Conservation (phyloP, 1,284 basidiomycete genomes). For the Cystobasidium sp. region DNA sequence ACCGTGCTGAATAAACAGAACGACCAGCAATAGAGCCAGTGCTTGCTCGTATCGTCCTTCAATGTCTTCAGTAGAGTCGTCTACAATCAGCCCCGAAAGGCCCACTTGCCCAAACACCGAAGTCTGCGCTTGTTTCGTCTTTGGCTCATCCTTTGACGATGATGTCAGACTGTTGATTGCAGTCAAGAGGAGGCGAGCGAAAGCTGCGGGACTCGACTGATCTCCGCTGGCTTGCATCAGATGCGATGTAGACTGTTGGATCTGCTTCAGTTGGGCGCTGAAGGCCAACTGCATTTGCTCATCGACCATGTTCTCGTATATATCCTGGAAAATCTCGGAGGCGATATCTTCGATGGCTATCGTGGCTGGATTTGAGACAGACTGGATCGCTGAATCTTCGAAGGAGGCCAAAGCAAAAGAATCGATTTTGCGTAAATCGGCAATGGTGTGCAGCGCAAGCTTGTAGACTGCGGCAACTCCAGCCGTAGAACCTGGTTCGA, state of each 20-base stretch:
- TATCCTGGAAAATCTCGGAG: conserved; percentile 51
- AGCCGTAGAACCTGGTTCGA: neutral
- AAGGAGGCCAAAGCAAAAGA: conserved; percentile 60
- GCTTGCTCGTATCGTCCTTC: conserved; percentile 54
- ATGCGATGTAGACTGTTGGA: neutral
- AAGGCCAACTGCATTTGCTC: conserved; percentile 46
- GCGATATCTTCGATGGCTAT: conserved; percentile 47
- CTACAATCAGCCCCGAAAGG: neutral
- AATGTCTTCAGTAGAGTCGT: neutral
- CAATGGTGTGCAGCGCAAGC: conserved; percentile 68
- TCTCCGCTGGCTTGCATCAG: neutral
- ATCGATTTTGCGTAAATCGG: conserved; percentile 60
- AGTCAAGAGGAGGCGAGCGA: neutral
- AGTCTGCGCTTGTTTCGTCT: neutral
- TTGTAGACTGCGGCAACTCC: neutral
- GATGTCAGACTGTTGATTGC: neutral
- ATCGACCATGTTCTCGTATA: conserved; percentile 52
- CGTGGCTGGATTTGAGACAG: conserved; percentile 36
- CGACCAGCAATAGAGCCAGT: conserved; percentile 55
- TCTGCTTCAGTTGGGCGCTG: conserved; percentile 1
- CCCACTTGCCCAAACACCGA: neutral
- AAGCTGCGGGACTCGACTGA: neutral
- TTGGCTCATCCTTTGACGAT: neutral
- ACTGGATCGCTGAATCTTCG: conserved; percentile 46
- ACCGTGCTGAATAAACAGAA: conserved; percentile 54